Evolutionary conservation across 1,139 yeast genomes (phyloP).

Genomic region (Pichia sp.): DNA sequence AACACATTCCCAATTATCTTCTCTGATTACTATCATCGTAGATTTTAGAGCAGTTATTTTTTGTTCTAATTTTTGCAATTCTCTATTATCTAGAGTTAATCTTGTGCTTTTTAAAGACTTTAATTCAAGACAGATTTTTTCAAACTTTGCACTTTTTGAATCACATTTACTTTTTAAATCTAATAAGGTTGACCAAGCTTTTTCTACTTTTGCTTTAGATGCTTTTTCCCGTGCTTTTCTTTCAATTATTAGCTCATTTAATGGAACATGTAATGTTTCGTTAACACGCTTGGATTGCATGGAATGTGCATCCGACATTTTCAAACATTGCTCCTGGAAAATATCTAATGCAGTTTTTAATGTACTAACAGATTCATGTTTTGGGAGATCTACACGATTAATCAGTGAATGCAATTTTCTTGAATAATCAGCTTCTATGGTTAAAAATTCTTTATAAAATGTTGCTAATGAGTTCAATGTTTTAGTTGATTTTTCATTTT

Average conservation of each 20-base stretch:
- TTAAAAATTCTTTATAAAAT: conserved; percentile 44
- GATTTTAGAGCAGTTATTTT: conserved; percentile 53
- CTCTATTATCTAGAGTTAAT: conserved; percentile 73
- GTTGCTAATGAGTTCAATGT: conserved; percentile 40
- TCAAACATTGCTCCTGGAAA: conserved; percentile 49
- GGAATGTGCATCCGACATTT: conserved; percentile 42
- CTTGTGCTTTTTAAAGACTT: conserved; percentile 57
- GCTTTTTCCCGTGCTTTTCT: conserved; percentile 42
- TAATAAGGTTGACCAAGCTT: conserved; percentile 36
- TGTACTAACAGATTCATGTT: conserved; percentile 51
- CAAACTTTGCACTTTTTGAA: conserved; percentile 46
- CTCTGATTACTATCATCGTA: conserved; percentile 42
- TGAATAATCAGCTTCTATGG: conserved; percentile 69
- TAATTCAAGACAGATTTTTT: conserved; percentile 51
- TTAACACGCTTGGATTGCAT: conserved; percentile 39
- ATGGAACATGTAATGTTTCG: conserved; percentile 35
- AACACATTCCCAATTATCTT: conserved; percentile 55
- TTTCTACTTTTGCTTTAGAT: conserved; percentile 39
- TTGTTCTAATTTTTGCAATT: conserved; percentile 57
- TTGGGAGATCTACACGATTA: conserved; percentile 42
- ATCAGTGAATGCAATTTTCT: conserved; percentile 47
- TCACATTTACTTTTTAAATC: conserved; percentile 35
- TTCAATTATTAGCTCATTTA: conserved; percentile 36
- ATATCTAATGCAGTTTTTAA: conserved; percentile 55
- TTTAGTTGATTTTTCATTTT: conserved; percentile 38